These are phyloP conservation scores for Nannochloropsis oceanica DNA, from an alignment of 108 stramenopile genomes.

Conservation along the genomic window DNA sequence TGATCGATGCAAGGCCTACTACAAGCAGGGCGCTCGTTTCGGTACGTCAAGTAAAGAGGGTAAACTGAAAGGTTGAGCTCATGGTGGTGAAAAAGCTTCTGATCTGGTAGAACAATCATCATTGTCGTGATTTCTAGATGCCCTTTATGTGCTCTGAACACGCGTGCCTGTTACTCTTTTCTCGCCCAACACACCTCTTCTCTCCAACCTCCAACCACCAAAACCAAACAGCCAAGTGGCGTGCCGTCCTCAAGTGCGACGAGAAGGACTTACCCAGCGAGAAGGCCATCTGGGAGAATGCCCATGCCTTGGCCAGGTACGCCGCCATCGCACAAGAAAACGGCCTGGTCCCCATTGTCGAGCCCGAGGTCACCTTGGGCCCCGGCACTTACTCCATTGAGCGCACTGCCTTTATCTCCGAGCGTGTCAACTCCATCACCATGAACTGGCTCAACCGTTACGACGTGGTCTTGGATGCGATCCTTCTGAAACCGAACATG, in stretches of 20 bases:
- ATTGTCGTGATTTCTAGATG: too few relatives aligned
- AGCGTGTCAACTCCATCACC: constrained; percentile 27
- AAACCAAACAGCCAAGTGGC: constrained; percentile 49
- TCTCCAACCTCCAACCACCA: background rate
- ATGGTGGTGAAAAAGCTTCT: background rate
- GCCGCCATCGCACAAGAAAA: constrained; percentile 69
- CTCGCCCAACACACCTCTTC: background rate
- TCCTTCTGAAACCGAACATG: constrained; percentile 69
- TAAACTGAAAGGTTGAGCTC: background rate
- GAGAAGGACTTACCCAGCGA: constrained; percentile 43
- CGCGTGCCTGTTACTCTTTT: too few relatives aligned
- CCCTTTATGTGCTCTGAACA: too few relatives aligned
- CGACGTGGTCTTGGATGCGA: constrained; percentile 66
- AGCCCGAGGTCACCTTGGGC: constrained; percentile 55
- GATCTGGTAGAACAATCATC: too few relatives aligned
- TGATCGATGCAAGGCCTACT: constrained; percentile 55
- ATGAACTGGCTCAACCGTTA: constrained; percentile 64
- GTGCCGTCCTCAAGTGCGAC: constrained; percentile 39
- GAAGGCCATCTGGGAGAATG: constrained; percentile 50
- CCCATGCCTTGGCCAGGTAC: constrained; percentile 59
- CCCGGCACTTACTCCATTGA: constrained; percentile 39
- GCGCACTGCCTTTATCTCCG: constrained; percentile 32
- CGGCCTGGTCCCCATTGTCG: constrained; percentile 77
- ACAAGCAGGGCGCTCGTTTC: constrained; percentile 60
- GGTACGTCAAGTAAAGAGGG: constrained; percentile 6